phyloP scores from a whole-genome alignment of 2,329 filamentous ascomycete genomes.

The Arthrobotrys sphaeroides region DNA sequence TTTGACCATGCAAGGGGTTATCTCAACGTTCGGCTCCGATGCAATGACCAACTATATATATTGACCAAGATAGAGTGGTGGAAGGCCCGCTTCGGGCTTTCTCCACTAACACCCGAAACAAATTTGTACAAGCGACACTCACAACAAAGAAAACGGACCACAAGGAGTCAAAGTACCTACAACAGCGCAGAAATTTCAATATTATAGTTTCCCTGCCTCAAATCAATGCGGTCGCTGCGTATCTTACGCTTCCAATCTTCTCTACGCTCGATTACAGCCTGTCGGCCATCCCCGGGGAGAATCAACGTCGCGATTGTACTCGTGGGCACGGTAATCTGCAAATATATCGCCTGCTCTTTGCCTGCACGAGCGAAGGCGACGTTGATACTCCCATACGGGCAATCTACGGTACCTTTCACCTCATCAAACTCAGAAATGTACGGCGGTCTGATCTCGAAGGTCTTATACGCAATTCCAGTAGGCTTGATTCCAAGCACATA shows the following conservation, averaged over 20 bases:
- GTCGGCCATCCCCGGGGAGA: background rate
- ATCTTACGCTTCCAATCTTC: slow-evolving; percentile 3
- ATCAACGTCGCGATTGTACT: slow-evolving; percentile 10
- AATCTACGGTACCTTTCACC: slow-evolving; percentile 61
- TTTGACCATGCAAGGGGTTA: slow-evolving; percentile 24
- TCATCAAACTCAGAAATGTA: slow-evolving; percentile 62
- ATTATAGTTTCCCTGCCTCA: slow-evolving; percentile 14
- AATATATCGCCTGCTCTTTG: background rate
- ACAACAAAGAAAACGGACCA: too few species aligned
- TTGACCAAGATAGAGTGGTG: too few species aligned
- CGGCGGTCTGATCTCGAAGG: slow-evolving; percentile 62
- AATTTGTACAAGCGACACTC: too few species aligned
- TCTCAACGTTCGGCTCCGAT: slow-evolving; percentile 3
- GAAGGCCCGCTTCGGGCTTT: too few species aligned
- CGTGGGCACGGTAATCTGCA: slow-evolving; percentile 16
- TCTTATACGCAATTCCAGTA: slow-evolving; percentile 61
- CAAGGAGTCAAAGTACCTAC: too few species aligned
- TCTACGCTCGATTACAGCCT: slow-evolving; percentile 5
- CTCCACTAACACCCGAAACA: too few species aligned
- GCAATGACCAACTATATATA: background rate
- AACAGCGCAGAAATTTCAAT: too few species aligned
- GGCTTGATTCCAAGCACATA: slow-evolving; percentile 62
- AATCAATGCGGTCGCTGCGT: background rate
- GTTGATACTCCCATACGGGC: slow-evolving; percentile 61
- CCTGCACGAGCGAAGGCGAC: slow-evolving; percentile 55